These are phyloP conservation scores for Coelastrella sp. DNA, from an alignment of 139 green algal genomes.

Conservation along the genomic window DNA sequence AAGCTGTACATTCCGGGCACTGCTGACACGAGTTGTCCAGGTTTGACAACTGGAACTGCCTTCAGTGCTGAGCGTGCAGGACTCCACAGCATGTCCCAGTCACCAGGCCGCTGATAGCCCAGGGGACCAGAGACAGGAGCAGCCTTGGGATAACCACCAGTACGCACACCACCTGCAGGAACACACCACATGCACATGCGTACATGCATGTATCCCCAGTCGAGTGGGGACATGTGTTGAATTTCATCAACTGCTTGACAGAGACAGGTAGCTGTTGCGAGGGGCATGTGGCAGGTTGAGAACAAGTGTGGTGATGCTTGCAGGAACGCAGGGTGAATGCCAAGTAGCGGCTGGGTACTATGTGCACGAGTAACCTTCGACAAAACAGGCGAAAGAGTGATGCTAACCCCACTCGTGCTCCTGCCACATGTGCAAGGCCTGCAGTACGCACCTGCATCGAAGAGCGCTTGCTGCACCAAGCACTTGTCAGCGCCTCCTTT, in stretches of 20 bases:
- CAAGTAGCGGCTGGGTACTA: too few relatives aligned
- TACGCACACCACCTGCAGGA: conserved; percentile 66
- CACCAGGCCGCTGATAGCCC: conserved; percentile 57
- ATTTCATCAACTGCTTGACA: too few relatives aligned
- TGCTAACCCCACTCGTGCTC: not conserved
- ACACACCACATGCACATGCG: too few relatives aligned
- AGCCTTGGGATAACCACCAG: conserved; percentile 69
- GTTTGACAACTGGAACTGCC: conserved; percentile 53
- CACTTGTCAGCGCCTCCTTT: conserved; percentile 63
- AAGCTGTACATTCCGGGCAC: conserved; percentile 66
- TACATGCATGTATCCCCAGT: too few relatives aligned
- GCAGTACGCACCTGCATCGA: conserved; percentile 50
- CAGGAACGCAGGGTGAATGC: too few relatives aligned
- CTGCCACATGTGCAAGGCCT: not conserved
- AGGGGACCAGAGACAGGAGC: conserved; percentile 62
- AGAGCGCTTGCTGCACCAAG: conserved; percentile 66
- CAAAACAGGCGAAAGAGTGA: too few relatives aligned
- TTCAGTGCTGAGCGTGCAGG: conserved; percentile 63
- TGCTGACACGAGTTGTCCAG: conserved; percentile 65
- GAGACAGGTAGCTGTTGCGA: too few relatives aligned
- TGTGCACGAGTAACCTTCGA: too few relatives aligned
- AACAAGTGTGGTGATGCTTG: too few relatives aligned
- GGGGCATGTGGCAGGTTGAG: too few relatives aligned
- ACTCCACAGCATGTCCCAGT: conserved; percentile 77
- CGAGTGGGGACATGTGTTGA: too few relatives aligned